Conservation (phyloP, 2,329 filamentous ascomycete species). For the Elsinoe fawcettii region DNA sequence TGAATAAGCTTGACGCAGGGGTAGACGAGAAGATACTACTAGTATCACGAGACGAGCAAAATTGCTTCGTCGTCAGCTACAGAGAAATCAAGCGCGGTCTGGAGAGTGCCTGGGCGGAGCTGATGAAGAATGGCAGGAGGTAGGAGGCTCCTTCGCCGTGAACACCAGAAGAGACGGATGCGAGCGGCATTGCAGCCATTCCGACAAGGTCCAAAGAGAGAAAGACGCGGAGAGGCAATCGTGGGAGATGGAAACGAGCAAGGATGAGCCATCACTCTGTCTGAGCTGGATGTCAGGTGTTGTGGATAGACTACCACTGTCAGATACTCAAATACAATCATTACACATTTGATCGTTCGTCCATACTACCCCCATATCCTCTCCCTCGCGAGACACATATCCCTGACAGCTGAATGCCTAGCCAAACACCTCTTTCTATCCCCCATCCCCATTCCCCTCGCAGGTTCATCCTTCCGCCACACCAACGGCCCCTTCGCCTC, state of each 20-base stretch:
- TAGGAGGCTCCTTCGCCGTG: background rate
- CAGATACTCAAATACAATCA: background rate
- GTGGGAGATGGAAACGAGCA: too few relatives aligned
- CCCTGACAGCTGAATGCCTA: constrained; percentile 24
- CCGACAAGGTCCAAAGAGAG: too few relatives aligned
- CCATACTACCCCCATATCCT: constrained; percentile 24
- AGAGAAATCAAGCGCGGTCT: constrained; percentile 69
- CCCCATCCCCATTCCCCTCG: constrained; percentile 8
- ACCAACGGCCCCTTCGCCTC: constrained; percentile 38
- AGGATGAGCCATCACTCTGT: too few relatives aligned
- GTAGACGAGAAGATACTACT: constrained; percentile 78
- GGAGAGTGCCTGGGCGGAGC: constrained; percentile 54
- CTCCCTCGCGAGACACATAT: constrained; percentile 28
- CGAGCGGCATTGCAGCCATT: background rate
- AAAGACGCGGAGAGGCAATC: too few relatives aligned
- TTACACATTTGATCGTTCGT: background rate
- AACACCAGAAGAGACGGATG: background rate
- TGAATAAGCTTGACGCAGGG: constrained; percentile 91
- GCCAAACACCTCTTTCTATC: constrained; percentile 19
- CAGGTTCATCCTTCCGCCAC: constrained; percentile 28
- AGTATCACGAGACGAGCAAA: constrained; percentile 84
- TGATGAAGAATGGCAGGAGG: constrained; percentile 35
- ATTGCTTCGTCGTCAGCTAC: constrained; percentile 79
- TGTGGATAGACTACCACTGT: background rate
- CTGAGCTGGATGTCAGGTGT: background rate